phyloP scores from a whole-genome alignment of 805 yeast species.

The Candida insectorum region DNA sequence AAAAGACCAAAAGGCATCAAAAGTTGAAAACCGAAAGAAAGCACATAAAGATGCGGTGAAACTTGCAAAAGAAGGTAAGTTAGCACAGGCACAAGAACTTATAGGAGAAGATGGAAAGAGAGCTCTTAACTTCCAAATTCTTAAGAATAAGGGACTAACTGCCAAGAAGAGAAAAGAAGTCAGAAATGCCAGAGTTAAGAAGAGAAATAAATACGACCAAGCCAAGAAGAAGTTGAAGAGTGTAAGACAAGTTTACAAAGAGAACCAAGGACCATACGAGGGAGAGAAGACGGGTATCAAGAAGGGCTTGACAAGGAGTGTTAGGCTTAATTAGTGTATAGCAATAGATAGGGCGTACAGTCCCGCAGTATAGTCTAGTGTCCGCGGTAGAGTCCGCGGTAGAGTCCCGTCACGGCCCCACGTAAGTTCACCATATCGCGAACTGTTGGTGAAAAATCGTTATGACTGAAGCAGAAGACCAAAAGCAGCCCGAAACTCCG shows the following conservation, averaged over 20 bases:
- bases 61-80: constrained; percentile 82
- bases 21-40: constrained; percentile 51
- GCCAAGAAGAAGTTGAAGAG: constrained; percentile 93
- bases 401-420: too few species aligned
- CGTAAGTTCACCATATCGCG: too few species aligned
- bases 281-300: constrained; percentile 98
- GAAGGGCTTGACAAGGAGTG: constrained; percentile 86
- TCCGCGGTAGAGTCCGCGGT: not conserved
- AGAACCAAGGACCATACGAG: constrained; percentile 67
- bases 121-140: constrained; percentile 89
- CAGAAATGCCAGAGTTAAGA: constrained; percentile 95
- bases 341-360: constrained; percentile 36
- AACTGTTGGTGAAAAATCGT: constrained; percentile 1
- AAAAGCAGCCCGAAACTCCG: constrained; percentile 1
- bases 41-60: constrained; percentile 69
- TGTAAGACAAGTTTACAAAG: constrained; percentile 82
- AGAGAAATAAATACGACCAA: constrained; percentile 93
- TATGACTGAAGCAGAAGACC: constrained; percentile 1
- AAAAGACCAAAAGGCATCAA: constrained; percentile 43
- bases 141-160: constrained; percentile 94
- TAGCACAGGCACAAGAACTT: constrained; percentile 66
- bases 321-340: constrained; percentile 35
- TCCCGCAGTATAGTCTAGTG: not conserved
- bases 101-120: constrained; percentile 84
- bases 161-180: constrained; percentile 90